phyloP scores from a whole-genome alignment of 1,284 basidiomycete species.

The Ganoderma resinaceum region DNA sequence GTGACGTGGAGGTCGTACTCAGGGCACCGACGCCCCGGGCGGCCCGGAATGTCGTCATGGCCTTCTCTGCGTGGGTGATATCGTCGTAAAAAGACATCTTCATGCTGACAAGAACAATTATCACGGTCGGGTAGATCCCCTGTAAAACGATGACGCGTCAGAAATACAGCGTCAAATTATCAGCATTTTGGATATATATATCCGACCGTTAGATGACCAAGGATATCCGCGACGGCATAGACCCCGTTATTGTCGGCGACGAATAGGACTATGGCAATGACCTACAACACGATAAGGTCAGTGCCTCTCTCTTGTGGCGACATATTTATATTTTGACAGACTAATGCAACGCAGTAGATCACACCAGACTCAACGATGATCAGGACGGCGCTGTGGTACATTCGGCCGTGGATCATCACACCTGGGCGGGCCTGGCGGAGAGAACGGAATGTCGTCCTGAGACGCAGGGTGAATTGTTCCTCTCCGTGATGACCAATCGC shows the following conservation, averaged over 20 bases:
- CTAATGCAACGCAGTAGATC: slow-evolving; percentile 18
- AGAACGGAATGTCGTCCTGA: not conserved
- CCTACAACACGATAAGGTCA: not conserved
- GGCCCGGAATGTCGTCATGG: not conserved
- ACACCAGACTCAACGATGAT: slow-evolving; percentile 20
- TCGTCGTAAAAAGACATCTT: slow-evolving; percentile 17
- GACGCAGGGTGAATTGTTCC: not conserved
- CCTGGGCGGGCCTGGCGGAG: not conserved
- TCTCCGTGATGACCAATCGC: not conserved
- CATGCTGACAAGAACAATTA: slow-evolving; percentile 19
- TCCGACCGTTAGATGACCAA: slow-evolving; percentile 8
- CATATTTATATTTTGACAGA: not conserved
- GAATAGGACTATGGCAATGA: slow-evolving; percentile 9
- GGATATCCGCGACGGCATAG: slow-evolving; percentile 11
- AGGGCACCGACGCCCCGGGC: not conserved
- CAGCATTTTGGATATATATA: no score
- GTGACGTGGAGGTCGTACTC: not conserved
- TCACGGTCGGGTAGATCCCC: slow-evolving; percentile 17
- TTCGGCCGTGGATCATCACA: not conserved
- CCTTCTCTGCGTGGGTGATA: slow-evolving; percentile 5
- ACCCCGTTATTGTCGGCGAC: slow-evolving; percentile 8
- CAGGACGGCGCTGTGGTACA: slow-evolving; percentile 7
- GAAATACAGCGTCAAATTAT: not conserved
- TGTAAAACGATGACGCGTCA: not conserved
- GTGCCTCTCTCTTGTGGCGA: not conserved